Percentiles rank a stretch among this genome's conserved stretches.
Conservation (phyloP, 305 asterid species). For the Fraxinus latifolia region DNA sequence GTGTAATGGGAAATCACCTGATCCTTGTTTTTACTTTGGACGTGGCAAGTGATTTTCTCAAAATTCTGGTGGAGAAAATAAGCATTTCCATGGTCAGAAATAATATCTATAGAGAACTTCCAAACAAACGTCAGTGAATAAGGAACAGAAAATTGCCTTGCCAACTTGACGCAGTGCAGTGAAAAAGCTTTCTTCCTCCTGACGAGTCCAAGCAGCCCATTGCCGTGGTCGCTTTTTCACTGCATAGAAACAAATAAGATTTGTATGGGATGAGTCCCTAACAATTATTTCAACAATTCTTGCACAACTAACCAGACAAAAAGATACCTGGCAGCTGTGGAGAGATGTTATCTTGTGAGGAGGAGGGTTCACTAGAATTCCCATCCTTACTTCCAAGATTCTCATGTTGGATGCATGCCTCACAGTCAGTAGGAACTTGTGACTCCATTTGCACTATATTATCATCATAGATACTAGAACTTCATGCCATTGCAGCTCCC, state of each 20-base stretch:
- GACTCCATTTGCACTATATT: slow-evolving; percentile 50
- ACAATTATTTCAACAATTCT: slow-evolving; percentile 14
- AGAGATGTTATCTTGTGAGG: slow-evolving; percentile 51
- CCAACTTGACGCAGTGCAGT: slow-evolving; percentile 94
- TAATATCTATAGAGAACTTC: slow-evolving; percentile 11
- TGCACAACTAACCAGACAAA: slow-evolving; percentile 17
- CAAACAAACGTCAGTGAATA: slow-evolving; percentile 6
- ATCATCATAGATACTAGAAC: slow-evolving; percentile 30
- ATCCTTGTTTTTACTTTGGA: slow-evolving; percentile 96
- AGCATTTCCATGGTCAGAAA: slow-evolving; percentile 27
- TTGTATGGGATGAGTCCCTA: background rate
- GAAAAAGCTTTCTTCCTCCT: slow-evolving; percentile 94
- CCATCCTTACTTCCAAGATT: slow-evolving; percentile 48
- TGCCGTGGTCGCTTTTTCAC: slow-evolving; percentile 84
- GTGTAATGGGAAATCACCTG: slow-evolving; percentile 51
- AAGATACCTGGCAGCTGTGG: slow-evolving; percentile 52
- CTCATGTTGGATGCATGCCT: slow-evolving; percentile 41
- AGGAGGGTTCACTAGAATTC: slow-evolving; percentile 36
- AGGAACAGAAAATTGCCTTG: slow-evolving; percentile 53
- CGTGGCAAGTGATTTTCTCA: slow-evolving; percentile 86
- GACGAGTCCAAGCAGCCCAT: slow-evolving; percentile 99
- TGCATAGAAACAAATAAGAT: slow-evolving; percentile 25
- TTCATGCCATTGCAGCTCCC: slow-evolving; percentile 29
- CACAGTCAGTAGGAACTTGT: slow-evolving; percentile 49
- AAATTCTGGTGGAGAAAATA: slow-evolving; percentile 59